Conservation (phyloP, 192 early-diverging fungal species). For the Coemansia sp. region DNA sequence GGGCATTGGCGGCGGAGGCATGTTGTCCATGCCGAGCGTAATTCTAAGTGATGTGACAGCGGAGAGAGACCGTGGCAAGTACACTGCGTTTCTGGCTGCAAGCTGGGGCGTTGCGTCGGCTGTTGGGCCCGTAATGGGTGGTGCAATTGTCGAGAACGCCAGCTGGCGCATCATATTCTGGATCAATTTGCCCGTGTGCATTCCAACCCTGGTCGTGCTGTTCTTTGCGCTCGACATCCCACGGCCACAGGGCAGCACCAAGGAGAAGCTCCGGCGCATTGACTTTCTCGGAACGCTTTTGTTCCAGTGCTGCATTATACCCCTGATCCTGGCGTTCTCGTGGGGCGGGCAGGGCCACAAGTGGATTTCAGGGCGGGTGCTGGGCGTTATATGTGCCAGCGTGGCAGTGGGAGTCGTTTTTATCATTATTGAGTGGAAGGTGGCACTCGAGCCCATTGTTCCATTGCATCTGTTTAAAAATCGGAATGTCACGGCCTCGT, state of each 20-base stretch:
- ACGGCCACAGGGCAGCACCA: constrained; percentile 20
- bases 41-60: constrained; percentile 67
- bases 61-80: constrained; percentile 64
- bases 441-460: constrained; percentile 69
- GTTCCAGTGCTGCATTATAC: constrained; percentile 60
- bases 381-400: constrained; percentile 57
- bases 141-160: constrained; percentile 57
- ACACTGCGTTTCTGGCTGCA: constrained; percentile 57
- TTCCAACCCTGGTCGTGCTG: constrained; percentile 46
- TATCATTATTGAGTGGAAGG: constrained; percentile 58
- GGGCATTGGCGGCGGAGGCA: constrained; percentile 71
- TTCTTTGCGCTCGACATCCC: constrained; percentile 53
- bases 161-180: constrained; percentile 63
- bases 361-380: constrained; percentile 68
- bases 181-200: constrained; percentile 58
- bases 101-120: constrained; percentile 63
- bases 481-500: constrained; percentile 56
- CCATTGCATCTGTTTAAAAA: constrained; percentile 32
- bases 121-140: constrained; percentile 62
- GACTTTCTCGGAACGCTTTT: constrained; percentile 65
- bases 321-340: constrained; percentile 71
- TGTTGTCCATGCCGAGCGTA: constrained; percentile 64
- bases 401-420: constrained; percentile 46
- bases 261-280: constrained; percentile 61
- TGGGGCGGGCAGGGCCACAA: constrained; percentile 75